Evolutionary conservation across 768 basidiomycete species (phyloP).

Genomic region (Auricularia heimuer): DNA sequence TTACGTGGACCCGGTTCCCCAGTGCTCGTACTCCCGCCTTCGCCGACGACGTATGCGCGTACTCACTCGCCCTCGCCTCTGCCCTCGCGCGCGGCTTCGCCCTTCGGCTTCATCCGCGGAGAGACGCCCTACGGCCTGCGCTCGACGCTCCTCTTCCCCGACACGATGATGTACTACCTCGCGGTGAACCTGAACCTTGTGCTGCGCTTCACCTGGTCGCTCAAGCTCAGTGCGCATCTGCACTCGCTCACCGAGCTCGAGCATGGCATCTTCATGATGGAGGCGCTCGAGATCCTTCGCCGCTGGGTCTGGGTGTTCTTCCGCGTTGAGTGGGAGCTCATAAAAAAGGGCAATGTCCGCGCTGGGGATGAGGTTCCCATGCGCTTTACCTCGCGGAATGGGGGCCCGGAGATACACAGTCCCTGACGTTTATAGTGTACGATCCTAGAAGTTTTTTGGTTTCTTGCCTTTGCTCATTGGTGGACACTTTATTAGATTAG

Average conservation of each 20-base stretch:
- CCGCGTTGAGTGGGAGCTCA: constrained; percentile 92
- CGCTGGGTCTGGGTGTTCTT: constrained; percentile 99
- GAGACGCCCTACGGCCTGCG: constrained; percentile 61
- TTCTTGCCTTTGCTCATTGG: too few species aligned
- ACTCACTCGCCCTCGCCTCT: background rate
- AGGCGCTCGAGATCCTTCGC: constrained; percentile 79
- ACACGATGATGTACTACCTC: constrained; percentile 71
- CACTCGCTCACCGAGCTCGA: constrained; percentile 74
- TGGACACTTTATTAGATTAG: too few species aligned
- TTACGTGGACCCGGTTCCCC: constrained; percentile 28
- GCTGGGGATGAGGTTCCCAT: background rate
- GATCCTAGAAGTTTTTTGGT: too few species aligned
- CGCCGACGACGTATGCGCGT: constrained; percentile 9
- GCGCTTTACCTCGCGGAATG: background rate
- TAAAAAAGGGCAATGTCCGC: constrained; percentile 33
- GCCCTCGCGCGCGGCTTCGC: constrained; percentile 7
- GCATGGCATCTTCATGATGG: constrained; percentile 77
- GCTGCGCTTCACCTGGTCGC: constrained; percentile 86
- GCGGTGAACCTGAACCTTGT: constrained; percentile 74
- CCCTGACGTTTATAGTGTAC: too few species aligned
- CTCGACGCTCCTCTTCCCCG: constrained; percentile 62
- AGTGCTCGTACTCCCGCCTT: constrained; percentile 19
- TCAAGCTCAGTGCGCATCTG: constrained; percentile 82
- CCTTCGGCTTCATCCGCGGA: background rate
- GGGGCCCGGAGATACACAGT: too few species aligned